A percentile compares a stretch with the other conserved stretches of the same genome.
These are phyloP conservation scores for Trichoderma reesei DNA, from an alignment of 495 filamentous ascomycete genomes.

Conservation along the genomic window DNA sequence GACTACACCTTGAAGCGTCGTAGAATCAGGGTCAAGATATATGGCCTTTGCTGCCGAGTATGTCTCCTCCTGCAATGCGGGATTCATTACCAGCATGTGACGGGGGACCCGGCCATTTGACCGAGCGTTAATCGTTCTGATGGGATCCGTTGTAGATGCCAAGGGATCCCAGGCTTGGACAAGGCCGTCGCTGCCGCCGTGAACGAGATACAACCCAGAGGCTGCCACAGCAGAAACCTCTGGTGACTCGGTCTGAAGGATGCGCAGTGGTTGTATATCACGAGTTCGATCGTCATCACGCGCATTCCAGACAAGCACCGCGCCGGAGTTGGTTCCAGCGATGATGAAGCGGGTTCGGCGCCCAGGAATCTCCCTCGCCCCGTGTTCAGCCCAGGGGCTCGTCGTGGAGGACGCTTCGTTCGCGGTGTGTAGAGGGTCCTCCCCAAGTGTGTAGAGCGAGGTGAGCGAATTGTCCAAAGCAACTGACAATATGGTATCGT, in stretches of 20 bases:
- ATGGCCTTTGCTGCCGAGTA: slow-evolving; percentile 78
- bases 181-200: slow-evolving; percentile 89
- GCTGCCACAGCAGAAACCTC: slow-evolving; percentile 77
- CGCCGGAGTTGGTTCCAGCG: slow-evolving; percentile 69
- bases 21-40: slow-evolving; percentile 80
- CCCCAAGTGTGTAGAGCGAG: slow-evolving; percentile 56
- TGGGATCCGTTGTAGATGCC: slow-evolving; percentile 65
- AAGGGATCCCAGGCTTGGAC: slow-evolving; percentile 96
- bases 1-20: slow-evolving; percentile 81
- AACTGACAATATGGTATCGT: slow-evolving; percentile 50
- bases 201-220: slow-evolving; percentile 78
- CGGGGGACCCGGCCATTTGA: slow-evolving; percentile 66
- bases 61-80: slow-evolving; percentile 45
- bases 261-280: slow-evolving; percentile 51
- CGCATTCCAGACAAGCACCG: slow-evolving; percentile 76
- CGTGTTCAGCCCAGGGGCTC: slow-evolving; percentile 21
- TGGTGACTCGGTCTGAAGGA: slow-evolving; percentile 88
- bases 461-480: slow-evolving; percentile 69
- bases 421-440: slow-evolving; percentile 54
- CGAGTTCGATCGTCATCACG: slow-evolving; percentile 48
- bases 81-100: slow-evolving; percentile 29
- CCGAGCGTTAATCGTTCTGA: slow-evolving; percentile 82
- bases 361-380: slow-evolving; percentile 58
- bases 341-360: slow-evolving; percentile 74
- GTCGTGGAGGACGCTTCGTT: slow-evolving; percentile 14